Conservation (phyloP, 2,329 filamentous ascomycete species). For the Ramularia collo-cygni region DNA sequence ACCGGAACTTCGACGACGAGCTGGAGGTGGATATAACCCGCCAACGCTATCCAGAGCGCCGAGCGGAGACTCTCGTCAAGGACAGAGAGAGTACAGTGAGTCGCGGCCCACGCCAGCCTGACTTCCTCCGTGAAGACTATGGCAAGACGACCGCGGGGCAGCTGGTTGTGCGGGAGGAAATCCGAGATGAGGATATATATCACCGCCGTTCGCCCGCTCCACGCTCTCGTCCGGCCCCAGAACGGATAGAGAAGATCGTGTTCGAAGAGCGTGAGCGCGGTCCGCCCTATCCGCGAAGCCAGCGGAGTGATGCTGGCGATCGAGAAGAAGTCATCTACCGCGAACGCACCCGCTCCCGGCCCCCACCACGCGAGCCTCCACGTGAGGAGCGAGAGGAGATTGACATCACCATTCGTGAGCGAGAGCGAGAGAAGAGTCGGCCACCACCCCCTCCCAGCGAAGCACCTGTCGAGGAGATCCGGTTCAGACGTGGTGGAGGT, state of each 20-base stretch:
- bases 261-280: slow-evolving; percentile 27
- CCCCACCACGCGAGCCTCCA: slow-evolving; percentile 16
- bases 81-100: slow-evolving; percentile 29
- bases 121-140: slow-evolving; percentile 47
- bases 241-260: slow-evolving; percentile 36
- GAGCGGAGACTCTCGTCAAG: slow-evolving; percentile 22
- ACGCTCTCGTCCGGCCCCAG: slow-evolving; percentile 26
- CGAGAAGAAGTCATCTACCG: slow-evolving; percentile 36
- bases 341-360: slow-evolving; percentile 31
- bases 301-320: slow-evolving; percentile 17
- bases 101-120: slow-evolving; percentile 39
- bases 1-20: slow-evolving; percentile 41
- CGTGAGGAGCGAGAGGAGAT: slow-evolving; percentile 30
- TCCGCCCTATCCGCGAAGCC: slow-evolving; percentile 24
- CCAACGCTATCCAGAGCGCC: slow-evolving; percentile 20
- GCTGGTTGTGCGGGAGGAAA: slow-evolving; percentile 41
- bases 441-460: slow-evolving; percentile 29
- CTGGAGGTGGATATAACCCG: slow-evolving; percentile 42
- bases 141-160: slow-evolving; percentile 38
- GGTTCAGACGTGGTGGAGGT: slow-evolving; percentile 37
- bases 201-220: slow-evolving; percentile 21
- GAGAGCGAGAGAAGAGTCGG: slow-evolving; percentile 18
- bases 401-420: slow-evolving; percentile 29
- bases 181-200: slow-evolving; percentile 31
- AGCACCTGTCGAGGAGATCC: slow-evolving; percentile 39